Evolutionary conservation across 176 grass and related monocot genomes (phyloP), one percentile per base, ranked within the genome.

Genomic region (Metroxylon sagu): DNA sequence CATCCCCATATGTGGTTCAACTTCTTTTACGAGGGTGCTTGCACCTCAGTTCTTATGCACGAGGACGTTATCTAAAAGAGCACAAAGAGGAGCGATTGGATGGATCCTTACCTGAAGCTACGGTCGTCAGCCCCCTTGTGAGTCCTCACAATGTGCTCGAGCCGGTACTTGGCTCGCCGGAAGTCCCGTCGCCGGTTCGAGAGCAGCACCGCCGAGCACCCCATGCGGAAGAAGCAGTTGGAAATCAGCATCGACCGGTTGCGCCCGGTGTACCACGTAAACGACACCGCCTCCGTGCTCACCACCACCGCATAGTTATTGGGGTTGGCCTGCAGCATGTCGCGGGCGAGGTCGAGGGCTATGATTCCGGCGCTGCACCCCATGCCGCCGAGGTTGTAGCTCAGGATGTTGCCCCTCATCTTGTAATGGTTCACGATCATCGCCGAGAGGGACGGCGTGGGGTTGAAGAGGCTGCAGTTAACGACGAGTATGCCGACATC

Each of bases 151-250:
- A 82, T 74, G 82, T 89, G 82, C 16, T 82, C 78, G 16, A 89
- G 71, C 27, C 75, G 71, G 78, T 89, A 89, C 82, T 89, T 89
- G 67, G 86, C 82, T 12, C 78, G 74, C 2, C 78, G 62, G 57
- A 78, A 78, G 78, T 89, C 86, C 0, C 71, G 78, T 25, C 78
- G 29, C 6, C 60, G 29, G 78, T 89, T 89, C 4, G 86, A 89
- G 55, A 89, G 86, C 62, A 89, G 82, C 18, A 79, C 74, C 18
- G 86, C 86, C 0, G 81, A 78, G 26, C 81, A 74, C 35, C 86
- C 86, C 82, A 85, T 85, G 66, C 86, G 86, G 57, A 89, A 89
- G 74, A 89, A 85, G 78, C 86, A 89, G 71, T 89, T 89, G 62
- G 86, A 81, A 2, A 89, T 70, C 3, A 89, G 78, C 86, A 89